Conservation (phyloP, 352 stramenopile genomes). For the Aphanomyces cochlioides region DNA sequence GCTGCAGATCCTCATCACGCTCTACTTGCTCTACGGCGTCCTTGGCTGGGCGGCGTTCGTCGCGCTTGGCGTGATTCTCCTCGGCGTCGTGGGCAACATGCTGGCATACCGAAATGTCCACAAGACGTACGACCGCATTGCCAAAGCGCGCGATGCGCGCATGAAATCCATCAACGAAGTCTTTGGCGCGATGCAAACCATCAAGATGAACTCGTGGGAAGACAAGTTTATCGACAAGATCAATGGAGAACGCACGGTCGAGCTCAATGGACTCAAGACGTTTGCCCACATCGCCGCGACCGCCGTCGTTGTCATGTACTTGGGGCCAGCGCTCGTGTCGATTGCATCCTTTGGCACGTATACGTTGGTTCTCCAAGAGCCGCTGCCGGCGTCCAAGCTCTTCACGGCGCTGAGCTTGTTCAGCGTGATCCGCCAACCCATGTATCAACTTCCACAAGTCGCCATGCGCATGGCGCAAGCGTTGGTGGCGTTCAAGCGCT, state of each 20-base stretch:
- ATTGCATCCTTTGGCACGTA: slow-evolving; percentile 49
- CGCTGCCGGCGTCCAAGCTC: slow-evolving; percentile 49
- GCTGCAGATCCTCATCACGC: slow-evolving; percentile 38
- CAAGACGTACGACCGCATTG: slow-evolving; percentile 58
- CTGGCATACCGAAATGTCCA: slow-evolving; percentile 46
- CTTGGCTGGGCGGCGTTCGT: slow-evolving; percentile 41
- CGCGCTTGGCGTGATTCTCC: slow-evolving; percentile 37
- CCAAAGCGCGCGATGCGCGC: slow-evolving; percentile 79
- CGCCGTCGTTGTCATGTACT: slow-evolving; percentile 38
- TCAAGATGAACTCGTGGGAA: slow-evolving; percentile 97
- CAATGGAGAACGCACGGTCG: slow-evolving; percentile 18
- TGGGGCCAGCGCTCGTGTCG: slow-evolving; percentile 43
- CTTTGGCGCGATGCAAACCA: slow-evolving; percentile 88
- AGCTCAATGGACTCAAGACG: slow-evolving; percentile 50
- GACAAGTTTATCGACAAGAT: slow-evolving; percentile 41
- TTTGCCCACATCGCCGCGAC: neutral
- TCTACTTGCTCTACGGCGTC: slow-evolving; percentile 43
- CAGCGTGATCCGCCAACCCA: slow-evolving; percentile 40
- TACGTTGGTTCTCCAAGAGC: slow-evolving; percentile 37
- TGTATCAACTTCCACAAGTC: slow-evolving; percentile 39
- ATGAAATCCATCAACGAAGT: slow-evolving; percentile 90
- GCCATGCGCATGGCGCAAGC: slow-evolving; percentile 45
- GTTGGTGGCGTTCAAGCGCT: slow-evolving; percentile 37
- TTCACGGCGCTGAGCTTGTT: slow-evolving; percentile 64
- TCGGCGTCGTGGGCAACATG: slow-evolving; percentile 41